These are phyloP conservation scores for Mentha longifolia DNA, from an alignment of 257 asterid genomes.

Conservation along the genomic window DNA sequence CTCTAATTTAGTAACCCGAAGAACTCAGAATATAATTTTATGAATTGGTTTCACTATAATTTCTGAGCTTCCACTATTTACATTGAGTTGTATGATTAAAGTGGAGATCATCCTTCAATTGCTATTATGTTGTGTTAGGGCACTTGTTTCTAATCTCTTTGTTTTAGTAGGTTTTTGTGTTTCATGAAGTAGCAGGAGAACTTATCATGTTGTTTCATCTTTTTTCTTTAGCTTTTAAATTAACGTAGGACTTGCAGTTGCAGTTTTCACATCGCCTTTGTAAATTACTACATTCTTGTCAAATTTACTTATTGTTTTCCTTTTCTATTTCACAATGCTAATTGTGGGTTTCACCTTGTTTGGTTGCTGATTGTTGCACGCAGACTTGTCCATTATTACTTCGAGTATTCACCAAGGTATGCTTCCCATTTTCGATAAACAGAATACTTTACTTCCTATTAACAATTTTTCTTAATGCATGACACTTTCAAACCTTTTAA, in stretches of 20 bases:
- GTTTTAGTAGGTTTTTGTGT: neutral
- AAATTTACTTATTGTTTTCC: slow-evolving; percentile 1
- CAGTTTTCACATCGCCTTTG: neutral
- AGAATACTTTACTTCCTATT: neutral
- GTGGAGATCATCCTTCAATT: neutral
- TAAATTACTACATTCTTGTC: neutral
- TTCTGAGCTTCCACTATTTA: neutral
- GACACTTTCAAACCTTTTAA: slow-evolving; percentile 3
- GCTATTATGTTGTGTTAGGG: slow-evolving; percentile 1
- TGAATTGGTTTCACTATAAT: neutral
- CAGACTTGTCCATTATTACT: slow-evolving; percentile 87
- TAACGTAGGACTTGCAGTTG: neutral
- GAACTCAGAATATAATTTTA: neutral
- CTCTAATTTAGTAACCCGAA: neutral
- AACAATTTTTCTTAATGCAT: neutral
- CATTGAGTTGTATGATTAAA: neutral
- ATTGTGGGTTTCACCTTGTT: neutral
- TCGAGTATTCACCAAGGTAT: slow-evolving; percentile 90
- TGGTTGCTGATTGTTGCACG: slow-evolving; percentile 25
- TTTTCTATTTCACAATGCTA: slow-evolving; percentile 4
- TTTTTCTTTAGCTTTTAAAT: neutral
- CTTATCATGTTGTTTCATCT: neutral
- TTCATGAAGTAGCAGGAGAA: neutral
- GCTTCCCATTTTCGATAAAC: slow-evolving; percentile 14
- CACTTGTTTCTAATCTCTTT: neutral